Evolutionary conservation across 768 basidiomycete genomes (phyloP).

Genomic region (Tylopilus subfusipes): DNA sequence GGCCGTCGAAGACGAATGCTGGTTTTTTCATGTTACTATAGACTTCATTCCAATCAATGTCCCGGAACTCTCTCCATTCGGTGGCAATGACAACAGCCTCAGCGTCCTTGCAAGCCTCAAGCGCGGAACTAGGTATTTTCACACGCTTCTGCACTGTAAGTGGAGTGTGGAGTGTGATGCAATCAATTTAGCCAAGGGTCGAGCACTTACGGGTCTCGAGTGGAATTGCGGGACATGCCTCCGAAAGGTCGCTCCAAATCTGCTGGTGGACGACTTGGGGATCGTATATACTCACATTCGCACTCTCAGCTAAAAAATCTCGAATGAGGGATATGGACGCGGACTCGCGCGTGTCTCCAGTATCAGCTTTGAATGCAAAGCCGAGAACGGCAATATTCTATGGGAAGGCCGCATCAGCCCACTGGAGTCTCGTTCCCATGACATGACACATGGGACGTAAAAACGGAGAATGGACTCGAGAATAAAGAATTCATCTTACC

Average conservation of each 20-base stretch:
- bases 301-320: constrained; percentile 89
- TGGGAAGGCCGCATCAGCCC: constrained; percentile 6
- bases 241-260: constrained; percentile 79
- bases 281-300: constrained; percentile 85
- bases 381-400: constrained; percentile 94
- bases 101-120: constrained; percentile 83
- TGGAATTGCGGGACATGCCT: constrained; percentile 61
- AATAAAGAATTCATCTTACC: constrained; percentile 38
- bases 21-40: constrained; percentile 93
- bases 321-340: constrained; percentile 91
- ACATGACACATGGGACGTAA: neutral
- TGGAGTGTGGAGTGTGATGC: neutral
- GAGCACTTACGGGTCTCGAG: constrained; percentile 62
- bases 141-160: constrained; percentile 82
- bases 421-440: constrained; percentile 4
- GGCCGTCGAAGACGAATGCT: constrained; percentile 96
- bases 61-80: constrained; percentile 95
- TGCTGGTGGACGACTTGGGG: constrained; percentile 83
- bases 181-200: neutral
- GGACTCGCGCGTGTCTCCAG: constrained; percentile 98
- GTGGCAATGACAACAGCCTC: constrained; percentile 96
- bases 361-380: constrained; percentile 99
- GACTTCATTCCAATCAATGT: constrained; percentile 85
- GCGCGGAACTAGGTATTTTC: constrained; percentile 67
- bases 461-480: neutral